phyloP scores from a whole-genome alignment of 1,284 basidiomycete genomes.

The Melampsora medusae region DNA sequence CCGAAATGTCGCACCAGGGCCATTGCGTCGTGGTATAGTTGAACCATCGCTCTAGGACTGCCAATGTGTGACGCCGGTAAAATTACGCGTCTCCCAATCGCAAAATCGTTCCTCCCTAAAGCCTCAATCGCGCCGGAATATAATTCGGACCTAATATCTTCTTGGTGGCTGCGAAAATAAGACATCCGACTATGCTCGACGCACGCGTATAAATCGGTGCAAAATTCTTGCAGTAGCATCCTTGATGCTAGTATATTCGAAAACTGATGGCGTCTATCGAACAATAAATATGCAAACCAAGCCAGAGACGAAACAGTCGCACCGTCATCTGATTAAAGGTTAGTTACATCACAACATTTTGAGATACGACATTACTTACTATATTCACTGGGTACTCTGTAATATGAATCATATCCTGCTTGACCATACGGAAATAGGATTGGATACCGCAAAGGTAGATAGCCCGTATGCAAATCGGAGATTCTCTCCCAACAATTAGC shows the following conservation, averaged over 20 bases:
- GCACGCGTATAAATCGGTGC: not conserved
- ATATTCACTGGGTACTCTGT: not conserved
- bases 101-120: not conserved
- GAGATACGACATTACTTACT: not conserved
- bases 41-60: conserved; percentile 46
- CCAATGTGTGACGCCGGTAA: conserved; percentile 56
- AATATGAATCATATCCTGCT: not conserved
- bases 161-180: not conserved
- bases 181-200: not conserved
- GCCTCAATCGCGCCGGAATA: not conserved
- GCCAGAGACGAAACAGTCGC: not conserved
- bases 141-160: not conserved
- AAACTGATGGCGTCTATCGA: not conserved
- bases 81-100: conserved; percentile 49
- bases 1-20: conserved; percentile 53
- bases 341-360: not conserved
- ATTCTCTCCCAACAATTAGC: not conserved
- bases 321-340: not conserved
- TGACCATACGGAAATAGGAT: not conserved
- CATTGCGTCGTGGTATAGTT: conserved; percentile 54
- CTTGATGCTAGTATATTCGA: not conserved
- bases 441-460: not conserved
- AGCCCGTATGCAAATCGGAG: not conserved
- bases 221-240: not conserved
- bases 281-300: not conserved